Conservation (phyloP, 163 green algal species). For the Coccomyxa subellipsoidea region DNA sequence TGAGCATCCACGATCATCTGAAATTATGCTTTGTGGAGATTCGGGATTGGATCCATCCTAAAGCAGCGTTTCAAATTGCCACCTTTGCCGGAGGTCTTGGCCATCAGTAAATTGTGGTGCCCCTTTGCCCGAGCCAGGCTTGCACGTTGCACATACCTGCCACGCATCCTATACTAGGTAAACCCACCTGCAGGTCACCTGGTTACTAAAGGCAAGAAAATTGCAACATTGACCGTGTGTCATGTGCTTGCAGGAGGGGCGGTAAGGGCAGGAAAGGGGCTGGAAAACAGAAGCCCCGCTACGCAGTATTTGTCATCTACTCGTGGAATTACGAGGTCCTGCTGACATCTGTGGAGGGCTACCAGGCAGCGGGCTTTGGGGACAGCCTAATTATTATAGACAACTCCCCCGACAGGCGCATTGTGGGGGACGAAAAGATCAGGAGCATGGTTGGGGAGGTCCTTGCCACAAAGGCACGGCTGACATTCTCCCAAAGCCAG, state of each 20-base stretch:
- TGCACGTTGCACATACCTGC: no score
- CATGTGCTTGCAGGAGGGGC: background rate
- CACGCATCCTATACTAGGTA: no score
- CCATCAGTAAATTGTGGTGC: no score
- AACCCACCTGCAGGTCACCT: no score
- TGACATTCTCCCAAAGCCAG: background rate
- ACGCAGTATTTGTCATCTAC: slow-evolving; percentile 2
- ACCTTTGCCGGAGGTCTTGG: no score
- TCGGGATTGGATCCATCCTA: no score
- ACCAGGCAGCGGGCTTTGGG: slow-evolving; percentile 1
- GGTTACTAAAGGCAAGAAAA: no score
- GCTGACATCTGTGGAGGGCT: background rate
- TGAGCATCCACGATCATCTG: background rate
- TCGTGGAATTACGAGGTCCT: slow-evolving; percentile 2
- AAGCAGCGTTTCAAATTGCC: no score
- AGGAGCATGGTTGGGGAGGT: background rate
- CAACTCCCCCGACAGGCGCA: background rate
- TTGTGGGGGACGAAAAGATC: background rate
- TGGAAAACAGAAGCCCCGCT: background rate
- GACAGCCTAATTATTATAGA: background rate
- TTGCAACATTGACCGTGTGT: background rate
- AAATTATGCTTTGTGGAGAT: background rate
- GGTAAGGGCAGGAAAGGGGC: background rate
- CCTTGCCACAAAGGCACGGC: background rate
- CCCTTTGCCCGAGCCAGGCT: no score